Conservation (phyloP, 108 stramenopile genomes). For the Skeletonema potamos region DNA sequence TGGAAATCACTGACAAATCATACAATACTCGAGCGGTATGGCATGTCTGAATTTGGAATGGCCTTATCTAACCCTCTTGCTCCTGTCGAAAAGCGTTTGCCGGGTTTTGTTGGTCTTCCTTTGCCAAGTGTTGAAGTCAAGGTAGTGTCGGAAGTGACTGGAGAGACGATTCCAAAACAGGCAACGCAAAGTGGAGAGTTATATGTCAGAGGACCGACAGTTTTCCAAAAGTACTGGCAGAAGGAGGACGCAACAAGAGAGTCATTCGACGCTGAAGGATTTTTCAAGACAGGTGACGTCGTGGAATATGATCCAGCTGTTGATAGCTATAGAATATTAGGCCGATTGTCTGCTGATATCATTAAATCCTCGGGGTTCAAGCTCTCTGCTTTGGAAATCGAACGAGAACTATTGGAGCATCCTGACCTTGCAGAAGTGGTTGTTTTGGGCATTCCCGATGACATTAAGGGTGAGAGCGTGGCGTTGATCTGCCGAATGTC, state of each 20-base stretch:
- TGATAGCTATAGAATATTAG: slow-evolving; percentile 47
- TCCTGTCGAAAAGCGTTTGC: slow-evolving; percentile 21
- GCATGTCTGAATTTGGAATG: slow-evolving; percentile 64
- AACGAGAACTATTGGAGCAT: slow-evolving; percentile 49
- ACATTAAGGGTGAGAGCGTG: slow-evolving; percentile 36
- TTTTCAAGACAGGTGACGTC: slow-evolving; percentile 51
- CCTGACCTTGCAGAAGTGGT: slow-evolving; percentile 26
- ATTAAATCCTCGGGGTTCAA: slow-evolving; percentile 53
- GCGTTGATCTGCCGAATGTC: slow-evolving; percentile 19
- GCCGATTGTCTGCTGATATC: slow-evolving; percentile 52
- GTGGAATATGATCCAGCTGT: slow-evolving; percentile 34
- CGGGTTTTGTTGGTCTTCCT: slow-evolving; percentile 53
- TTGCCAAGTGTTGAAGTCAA: slow-evolving; percentile 52
- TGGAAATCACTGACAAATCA: slow-evolving; percentile 50
- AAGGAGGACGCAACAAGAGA: slow-evolving; percentile 50
- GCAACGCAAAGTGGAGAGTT: slow-evolving; percentile 21
- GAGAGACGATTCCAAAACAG: slow-evolving; percentile 7
- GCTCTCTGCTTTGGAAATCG: slow-evolving; percentile 56
- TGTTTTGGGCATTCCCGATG: slow-evolving; percentile 43
- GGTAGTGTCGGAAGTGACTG: slow-evolving; percentile 38
- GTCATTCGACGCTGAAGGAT: slow-evolving; percentile 43
- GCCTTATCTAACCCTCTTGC: slow-evolving; percentile 50
- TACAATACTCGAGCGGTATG: slow-evolving; percentile 55
- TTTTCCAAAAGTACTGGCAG: slow-evolving; percentile 50
- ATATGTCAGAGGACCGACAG: slow-evolving; percentile 48